phyloP scores from a whole-genome alignment of 2,329 filamentous ascomycete genomes.

The Thelonectria olida region DNA sequence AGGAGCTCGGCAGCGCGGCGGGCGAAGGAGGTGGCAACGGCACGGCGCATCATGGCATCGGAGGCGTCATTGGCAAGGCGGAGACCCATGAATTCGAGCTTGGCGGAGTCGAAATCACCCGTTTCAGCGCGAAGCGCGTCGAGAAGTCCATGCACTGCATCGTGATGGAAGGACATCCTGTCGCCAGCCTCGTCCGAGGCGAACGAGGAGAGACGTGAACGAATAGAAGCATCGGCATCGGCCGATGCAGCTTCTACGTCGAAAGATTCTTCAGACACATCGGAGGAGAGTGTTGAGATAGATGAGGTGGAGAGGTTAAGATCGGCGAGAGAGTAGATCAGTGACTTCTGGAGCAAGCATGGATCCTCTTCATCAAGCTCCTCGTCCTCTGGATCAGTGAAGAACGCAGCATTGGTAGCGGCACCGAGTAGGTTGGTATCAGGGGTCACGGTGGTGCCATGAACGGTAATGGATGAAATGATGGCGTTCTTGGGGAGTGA shows the following conservation, averaged over 20 bases:
- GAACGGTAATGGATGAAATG: slow-evolving; percentile 47
- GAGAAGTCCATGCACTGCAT: slow-evolving; percentile 86
- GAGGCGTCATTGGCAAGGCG: slow-evolving; percentile 91
- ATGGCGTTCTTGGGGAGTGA: slow-evolving; percentile 50
- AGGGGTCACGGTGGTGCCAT: slow-evolving; percentile 49
- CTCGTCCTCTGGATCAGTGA: slow-evolving; percentile 57
- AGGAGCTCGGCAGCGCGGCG: slow-evolving; percentile 79
- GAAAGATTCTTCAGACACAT: slow-evolving; percentile 71
- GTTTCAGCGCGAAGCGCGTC: slow-evolving; percentile 82
- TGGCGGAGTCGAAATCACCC: slow-evolving; percentile 81
- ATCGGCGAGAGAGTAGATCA: slow-evolving; percentile 63
- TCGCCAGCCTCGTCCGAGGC: slow-evolving; percentile 75
- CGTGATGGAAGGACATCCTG: slow-evolving; percentile 76
- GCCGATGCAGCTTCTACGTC: slow-evolving; percentile 67
- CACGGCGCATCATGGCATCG: slow-evolving; percentile 86
- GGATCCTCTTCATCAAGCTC: slow-evolving; percentile 62
- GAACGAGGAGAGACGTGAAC: slow-evolving; percentile 75
- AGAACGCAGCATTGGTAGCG: slow-evolving; percentile 60
- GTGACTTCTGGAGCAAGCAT: slow-evolving; percentile 61
- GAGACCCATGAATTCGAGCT: slow-evolving; percentile 93
- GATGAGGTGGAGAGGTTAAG: slow-evolving; percentile 64
- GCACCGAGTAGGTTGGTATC: slow-evolving; percentile 59
- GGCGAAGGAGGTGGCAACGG: slow-evolving; percentile 86
- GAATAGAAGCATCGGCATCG: slow-evolving; percentile 55
- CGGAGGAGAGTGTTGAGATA: slow-evolving; percentile 70